Evolutionary conservation across 2,329 filamentous ascomycete genomes (phyloP).

Genomic region (Fusarium verticillioides): DNA sequence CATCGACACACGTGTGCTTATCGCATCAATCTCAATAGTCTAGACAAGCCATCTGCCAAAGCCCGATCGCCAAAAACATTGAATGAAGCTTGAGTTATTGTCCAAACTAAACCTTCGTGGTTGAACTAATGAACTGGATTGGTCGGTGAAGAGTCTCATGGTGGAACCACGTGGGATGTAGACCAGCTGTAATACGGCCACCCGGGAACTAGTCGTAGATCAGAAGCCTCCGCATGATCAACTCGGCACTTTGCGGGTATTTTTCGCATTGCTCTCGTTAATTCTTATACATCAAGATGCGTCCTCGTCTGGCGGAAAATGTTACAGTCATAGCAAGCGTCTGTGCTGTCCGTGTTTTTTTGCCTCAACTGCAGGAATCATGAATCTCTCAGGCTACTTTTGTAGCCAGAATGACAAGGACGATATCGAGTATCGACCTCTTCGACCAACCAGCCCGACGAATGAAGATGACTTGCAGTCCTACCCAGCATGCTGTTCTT

Average conservation of each 20-base stretch:
- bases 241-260: constrained; percentile 18
- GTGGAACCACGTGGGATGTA: constrained; percentile 38
- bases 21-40: not conserved
- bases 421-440: constrained; percentile 22
- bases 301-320: not conserved
- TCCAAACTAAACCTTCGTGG: constrained; percentile 28
- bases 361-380: not conserved
- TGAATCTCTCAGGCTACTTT: constrained; percentile 14
- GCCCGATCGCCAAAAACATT: not conserved
- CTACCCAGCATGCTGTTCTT: not conserved
- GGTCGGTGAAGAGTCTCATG: constrained; percentile 15
- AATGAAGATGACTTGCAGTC: not conserved
- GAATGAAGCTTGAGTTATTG: not conserved
- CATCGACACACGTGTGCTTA: constrained; percentile 14
- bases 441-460: not conserved
- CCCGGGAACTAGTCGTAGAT: constrained; percentile 1
- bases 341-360: not conserved
- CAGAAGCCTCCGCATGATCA: constrained; percentile 25
- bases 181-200: constrained; percentile 33
- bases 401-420: constrained; percentile 26
- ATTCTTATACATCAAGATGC: constrained; percentile 3
- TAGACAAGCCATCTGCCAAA: not conserved
- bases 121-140: constrained; percentile 26
- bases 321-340: not conserved
- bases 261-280: not conserved